These are phyloP conservation scores for Hypomontagnella submonticulosa DNA, from an alignment of 495 filamentous ascomycete genomes.

Conservation along the genomic window DNA sequence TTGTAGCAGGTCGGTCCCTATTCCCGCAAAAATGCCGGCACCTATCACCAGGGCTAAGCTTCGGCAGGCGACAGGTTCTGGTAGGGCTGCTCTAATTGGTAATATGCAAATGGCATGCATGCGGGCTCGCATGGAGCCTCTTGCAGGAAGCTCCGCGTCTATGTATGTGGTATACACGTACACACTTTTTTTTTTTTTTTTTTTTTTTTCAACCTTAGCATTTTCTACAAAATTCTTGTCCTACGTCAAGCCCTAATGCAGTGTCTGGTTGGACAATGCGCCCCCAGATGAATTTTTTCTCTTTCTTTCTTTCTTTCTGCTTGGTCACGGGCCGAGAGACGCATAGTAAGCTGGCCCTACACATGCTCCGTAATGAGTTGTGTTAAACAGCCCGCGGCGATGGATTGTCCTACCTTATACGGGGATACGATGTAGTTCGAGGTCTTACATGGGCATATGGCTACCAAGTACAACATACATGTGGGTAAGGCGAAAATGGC, in stretches of 20 bases:
- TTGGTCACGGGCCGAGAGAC: slow-evolving; percentile 33
- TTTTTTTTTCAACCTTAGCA: too few relatives aligned
- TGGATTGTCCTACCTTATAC: slow-evolving; percentile 1
- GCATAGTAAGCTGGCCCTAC: slow-evolving; percentile 36
- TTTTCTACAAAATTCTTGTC: slow-evolving; percentile 7
- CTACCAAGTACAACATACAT: too few relatives aligned
- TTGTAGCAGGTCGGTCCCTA: slow-evolving; percentile 17
- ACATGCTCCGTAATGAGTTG: not conserved
- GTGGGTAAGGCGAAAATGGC: not conserved
- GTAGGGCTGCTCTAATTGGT: slow-evolving; percentile 13
- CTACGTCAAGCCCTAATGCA: slow-evolving; percentile 38
- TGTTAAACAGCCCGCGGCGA: slow-evolving; percentile 7
- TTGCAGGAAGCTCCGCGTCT: slow-evolving; percentile 26
- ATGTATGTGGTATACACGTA: slow-evolving; percentile 3
- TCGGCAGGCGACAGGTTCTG: not conserved
- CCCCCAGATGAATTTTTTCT: not conserved
- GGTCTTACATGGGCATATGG: not conserved
- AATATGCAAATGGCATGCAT: not conserved
- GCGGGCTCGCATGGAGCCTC: slow-evolving; percentile 2
- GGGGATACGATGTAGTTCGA: not conserved
- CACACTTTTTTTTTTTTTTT: too few relatives aligned
- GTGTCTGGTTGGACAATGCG: slow-evolving; percentile 26
- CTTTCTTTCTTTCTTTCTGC: not conserved
- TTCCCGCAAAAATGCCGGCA: slow-evolving; percentile 14
- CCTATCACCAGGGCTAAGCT: slow-evolving; percentile 5